Evolutionary conservation across 768 basidiomycete species (phyloP).

Genomic region (Boletus patriciae): DNA sequence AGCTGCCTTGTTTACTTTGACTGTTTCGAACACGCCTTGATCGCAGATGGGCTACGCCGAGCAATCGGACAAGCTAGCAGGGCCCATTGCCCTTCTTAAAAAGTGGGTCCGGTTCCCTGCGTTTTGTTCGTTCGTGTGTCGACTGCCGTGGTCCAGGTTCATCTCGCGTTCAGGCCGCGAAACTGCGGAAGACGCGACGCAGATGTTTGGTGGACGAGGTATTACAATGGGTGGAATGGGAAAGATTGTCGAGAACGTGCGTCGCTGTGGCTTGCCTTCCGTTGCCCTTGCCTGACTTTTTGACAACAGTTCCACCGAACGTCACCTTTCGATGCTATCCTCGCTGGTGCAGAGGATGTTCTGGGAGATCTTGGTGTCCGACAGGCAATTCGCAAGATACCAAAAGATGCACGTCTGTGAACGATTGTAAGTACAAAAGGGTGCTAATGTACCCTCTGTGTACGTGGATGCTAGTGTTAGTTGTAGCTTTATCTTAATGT

Average conservation of each 20-base stretch:
- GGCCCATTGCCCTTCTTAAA: conserved; percentile 85
- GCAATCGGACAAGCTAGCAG: conserved; percentile 85
- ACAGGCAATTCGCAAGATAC: conserved; percentile 72
- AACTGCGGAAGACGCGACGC: conserved; percentile 67
- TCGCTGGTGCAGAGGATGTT: conserved; percentile 79
- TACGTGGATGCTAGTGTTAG: not conserved
- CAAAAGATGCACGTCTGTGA: conserved; percentile 47
- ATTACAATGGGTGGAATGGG: conserved; percentile 89
- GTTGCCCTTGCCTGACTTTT: not conserved
- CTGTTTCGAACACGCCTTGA: not conserved
- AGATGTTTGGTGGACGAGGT: conserved; percentile 88
- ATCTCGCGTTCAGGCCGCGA: conserved; percentile 56
- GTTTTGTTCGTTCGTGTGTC: not conserved
- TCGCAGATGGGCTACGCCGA: conserved; percentile 81
- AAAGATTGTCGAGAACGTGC: conserved; percentile 74
- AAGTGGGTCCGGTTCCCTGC: conserved; percentile 50
- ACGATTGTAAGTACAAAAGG: not conserved
- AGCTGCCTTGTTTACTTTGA: not conserved
- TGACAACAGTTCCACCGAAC: conserved; percentile 70
- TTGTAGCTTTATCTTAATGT: not conserved
- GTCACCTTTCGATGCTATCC: conserved; percentile 80
- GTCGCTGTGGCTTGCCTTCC: conserved; percentile 22
- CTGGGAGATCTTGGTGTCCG: conserved; percentile 72
- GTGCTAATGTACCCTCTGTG: not conserved
- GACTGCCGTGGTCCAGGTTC: conserved; percentile 44